Percentiles rank a stretch among this genome's conserved stretches.
These are phyloP conservation scores for Sambucus nigra DNA, from an alignment of 129 eudicot species.

Conservation along the genomic window DNA sequence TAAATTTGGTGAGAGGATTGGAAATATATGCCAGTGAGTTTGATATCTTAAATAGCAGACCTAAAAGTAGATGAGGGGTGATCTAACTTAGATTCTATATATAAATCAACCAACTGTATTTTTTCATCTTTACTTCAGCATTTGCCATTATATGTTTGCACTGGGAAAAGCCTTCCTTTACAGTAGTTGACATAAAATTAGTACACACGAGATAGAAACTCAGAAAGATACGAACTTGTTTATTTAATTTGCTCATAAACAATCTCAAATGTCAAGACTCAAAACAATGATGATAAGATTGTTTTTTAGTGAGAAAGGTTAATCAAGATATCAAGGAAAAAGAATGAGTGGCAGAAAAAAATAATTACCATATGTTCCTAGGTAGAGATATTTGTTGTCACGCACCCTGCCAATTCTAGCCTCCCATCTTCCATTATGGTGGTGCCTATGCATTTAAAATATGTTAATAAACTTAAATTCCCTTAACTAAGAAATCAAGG, in stretches of 20 bases:
- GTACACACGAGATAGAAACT: too few relatives aligned
- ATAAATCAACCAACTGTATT: constrained; percentile 31
- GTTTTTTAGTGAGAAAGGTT: too few relatives aligned
- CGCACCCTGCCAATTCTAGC: constrained; percentile 87
- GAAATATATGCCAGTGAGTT: constrained; percentile 19
- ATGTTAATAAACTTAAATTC: too few relatives aligned
- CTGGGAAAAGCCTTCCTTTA: too few relatives aligned
- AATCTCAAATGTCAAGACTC: too few relatives aligned
- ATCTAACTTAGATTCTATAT: constrained; percentile 14
- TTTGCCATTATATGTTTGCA: background rate
- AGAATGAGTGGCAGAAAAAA: background rate
- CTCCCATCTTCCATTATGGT: constrained; percentile 96
- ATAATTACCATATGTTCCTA: constrained; percentile 73
- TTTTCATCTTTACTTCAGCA: constrained; percentile 1
- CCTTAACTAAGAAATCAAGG: too few relatives aligned
- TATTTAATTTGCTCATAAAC: too few relatives aligned
- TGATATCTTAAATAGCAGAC: constrained; percentile 20
- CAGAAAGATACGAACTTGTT: too few relatives aligned
- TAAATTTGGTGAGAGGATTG: constrained; percentile 41
- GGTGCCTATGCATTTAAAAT: constrained; percentile 52
- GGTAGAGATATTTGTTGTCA: constrained; percentile 81
- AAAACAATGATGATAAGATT: too few relatives aligned
- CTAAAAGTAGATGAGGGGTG: constrained; percentile 60
- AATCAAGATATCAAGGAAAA: background rate
- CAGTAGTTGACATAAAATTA: too few relatives aligned